Evolutionary conservation across 2,329 filamentous ascomycete genomes (phyloP).

Genomic region (Trichoderma afroharzianum): DNA sequence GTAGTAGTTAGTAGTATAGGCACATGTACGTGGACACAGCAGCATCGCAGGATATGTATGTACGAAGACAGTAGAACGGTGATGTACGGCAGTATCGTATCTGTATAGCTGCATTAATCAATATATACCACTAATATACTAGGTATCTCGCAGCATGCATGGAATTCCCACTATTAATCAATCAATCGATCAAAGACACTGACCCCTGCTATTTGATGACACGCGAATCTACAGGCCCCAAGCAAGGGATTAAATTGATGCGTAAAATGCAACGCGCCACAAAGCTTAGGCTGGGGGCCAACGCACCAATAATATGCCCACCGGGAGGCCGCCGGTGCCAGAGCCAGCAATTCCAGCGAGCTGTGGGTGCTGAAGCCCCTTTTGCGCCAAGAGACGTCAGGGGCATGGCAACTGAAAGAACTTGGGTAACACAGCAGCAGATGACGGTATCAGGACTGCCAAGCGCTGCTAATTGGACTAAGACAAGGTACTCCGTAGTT

Average conservation of each 20-base stretch:
- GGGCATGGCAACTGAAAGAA: background rate
- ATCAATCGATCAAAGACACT: background rate
- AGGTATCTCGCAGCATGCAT: background rate
- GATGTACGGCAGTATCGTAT: background rate
- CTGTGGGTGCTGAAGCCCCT: slow-evolving; percentile 5
- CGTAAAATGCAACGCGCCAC: slow-evolving; percentile 15
- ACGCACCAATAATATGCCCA: slow-evolving; percentile 8
- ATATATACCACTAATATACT: background rate
- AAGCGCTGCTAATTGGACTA: background rate
- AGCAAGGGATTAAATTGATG: background rate
- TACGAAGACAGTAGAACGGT: background rate
- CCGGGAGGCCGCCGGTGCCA: slow-evolving; percentile 10
- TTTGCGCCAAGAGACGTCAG: slow-evolving; percentile 3
- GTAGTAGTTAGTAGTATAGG: too few species aligned
- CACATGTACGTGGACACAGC: background rate
- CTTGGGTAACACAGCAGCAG: background rate
- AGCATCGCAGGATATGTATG: background rate
- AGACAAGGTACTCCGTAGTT: background rate
- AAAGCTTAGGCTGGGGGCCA: background rate
- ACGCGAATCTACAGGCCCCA: background rate
- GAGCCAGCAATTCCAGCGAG: background rate
- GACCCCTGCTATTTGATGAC: background rate
- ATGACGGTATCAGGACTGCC: background rate
- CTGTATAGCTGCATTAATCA: background rate
- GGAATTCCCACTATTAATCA: background rate